phyloP scores from a whole-genome alignment of 176 grass and related monocot genomes.

The Guadua angustifolia region DNA sequence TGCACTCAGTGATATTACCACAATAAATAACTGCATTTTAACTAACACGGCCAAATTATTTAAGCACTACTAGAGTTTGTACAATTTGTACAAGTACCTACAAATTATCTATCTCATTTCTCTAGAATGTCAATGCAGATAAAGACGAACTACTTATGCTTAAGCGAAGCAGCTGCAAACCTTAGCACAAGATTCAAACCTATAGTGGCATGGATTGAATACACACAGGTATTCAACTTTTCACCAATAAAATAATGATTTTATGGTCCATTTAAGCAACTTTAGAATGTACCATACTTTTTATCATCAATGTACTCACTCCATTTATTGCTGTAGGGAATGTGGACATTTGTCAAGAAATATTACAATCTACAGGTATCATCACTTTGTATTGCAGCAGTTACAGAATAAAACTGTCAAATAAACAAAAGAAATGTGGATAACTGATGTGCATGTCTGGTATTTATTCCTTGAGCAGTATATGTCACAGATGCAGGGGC shows the following conservation, averaged over 20 bases:
- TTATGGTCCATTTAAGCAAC: background rate
- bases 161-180: slow-evolving; percentile 70
- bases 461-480: slow-evolving; percentile 59
- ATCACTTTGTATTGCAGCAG: slow-evolving; percentile 22
- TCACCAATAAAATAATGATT: background rate
- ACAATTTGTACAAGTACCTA: background rate
- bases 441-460: slow-evolving; percentile 31
- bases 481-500: slow-evolving; percentile 87
- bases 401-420: background rate
- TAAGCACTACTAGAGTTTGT: background rate
- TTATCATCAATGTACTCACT: slow-evolving; percentile 28
- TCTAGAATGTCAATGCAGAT: slow-evolving; percentile 53
- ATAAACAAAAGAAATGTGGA: slow-evolving; percentile 32
- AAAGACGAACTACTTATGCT: slow-evolving; percentile 84
- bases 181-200: slow-evolving; percentile 75
- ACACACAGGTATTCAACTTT: slow-evolving; percentile 60
- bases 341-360: slow-evolving; percentile 86
- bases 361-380: slow-evolving; percentile 73
- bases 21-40: slow-evolving; percentile 12
- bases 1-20: background rate
- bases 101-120: slow-evolving; percentile 38
- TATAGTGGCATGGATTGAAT: slow-evolving; percentile 87
- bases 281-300: background rate
- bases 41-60: slow-evolving; percentile 7
- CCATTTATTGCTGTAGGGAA: slow-evolving; percentile 60